Base-by-base conservation (phyloP, 2,329 filamentous ascomycete genomes). In the Emmonsiellopsis sp. region DNA sequence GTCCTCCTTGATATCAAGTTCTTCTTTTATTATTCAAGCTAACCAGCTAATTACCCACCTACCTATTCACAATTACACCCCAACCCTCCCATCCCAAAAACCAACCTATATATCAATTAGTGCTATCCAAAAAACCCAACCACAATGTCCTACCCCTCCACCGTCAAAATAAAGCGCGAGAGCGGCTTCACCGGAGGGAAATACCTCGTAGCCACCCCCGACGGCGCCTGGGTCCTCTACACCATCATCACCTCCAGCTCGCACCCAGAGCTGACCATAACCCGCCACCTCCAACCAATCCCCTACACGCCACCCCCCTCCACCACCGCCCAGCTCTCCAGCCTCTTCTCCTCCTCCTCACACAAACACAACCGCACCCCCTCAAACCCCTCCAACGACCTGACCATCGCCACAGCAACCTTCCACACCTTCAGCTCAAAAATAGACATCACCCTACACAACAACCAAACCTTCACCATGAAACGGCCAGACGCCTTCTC, bases 391-490 rank as follows among this genome's bases (percentile, higher is more conserved):
- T 13, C 36, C 13, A 34, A 53, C 14, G 40, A 45, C 46, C 31
- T 31, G 4, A 36, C 51, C 6, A 53, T 58, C 36, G 54, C 43
- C 2, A 57, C 52, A 2, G 51, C 48, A 8, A 55, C 21, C 13
- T 56, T 57, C 46, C 57, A 59, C 51, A 52, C 42, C n/a, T 51
- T 58, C 10, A 56, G 56, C 6, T 59, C 54, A 45, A 56, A 55
- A 31, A 53, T 59, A 13, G 57, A 56, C 27, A 40, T 58, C 45
- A 48, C 44, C 9, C 36, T 58, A 2, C 49, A 47, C 31, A 43
- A 37, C 13, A 49, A 54, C n/a, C 45, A 44, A 11, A 31, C 49
- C 5, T 44, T 55, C 8, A 51, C 36, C n/a, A 58, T 58, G 57
- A 56, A 56, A 42, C 51, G 56, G 6, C 46, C 54, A 5, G 56